These are phyloP conservation scores for Arthroderma uncinatum DNA, from an alignment of 2,329 filamentous ascomycete genomes.

Conservation along the genomic window DNA sequence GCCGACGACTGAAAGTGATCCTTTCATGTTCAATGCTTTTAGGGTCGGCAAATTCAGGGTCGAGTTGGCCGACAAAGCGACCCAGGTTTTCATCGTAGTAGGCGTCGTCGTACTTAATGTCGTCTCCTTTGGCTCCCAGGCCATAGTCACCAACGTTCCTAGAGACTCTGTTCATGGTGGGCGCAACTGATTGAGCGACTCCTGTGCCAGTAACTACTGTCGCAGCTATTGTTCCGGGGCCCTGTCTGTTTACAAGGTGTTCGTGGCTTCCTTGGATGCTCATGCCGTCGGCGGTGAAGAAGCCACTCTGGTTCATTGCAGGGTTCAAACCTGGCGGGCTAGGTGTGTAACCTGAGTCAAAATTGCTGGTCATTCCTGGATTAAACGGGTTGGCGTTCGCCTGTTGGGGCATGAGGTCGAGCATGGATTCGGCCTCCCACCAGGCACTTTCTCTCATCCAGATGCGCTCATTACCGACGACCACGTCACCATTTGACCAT, in stretches of 20 bases:
- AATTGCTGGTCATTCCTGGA: slow-evolving; percentile 45
- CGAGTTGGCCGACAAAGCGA: slow-evolving; percentile 56
- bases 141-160: slow-evolving; percentile 72
- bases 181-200: slow-evolving; percentile 44
- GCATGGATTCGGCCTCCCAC: slow-evolving; percentile 97
- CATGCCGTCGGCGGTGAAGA: slow-evolving; percentile 55
- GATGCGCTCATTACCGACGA: slow-evolving; percentile 78
- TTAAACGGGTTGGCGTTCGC: slow-evolving; percentile 35
- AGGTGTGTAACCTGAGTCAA: slow-evolving; percentile 63
- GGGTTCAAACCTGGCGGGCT: slow-evolving; percentile 43
- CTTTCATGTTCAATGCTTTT: slow-evolving; percentile 64
- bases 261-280: slow-evolving; percentile 60
- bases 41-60: slow-evolving; percentile 65
- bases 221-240: slow-evolving; percentile 37
- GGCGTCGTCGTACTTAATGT: slow-evolving; percentile 54
- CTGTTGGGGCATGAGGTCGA: slow-evolving; percentile 68
- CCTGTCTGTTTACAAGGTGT: slow-evolving; percentile 53
- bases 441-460: slow-evolving; percentile 92
- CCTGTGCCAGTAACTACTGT: slow-evolving; percentile 28
- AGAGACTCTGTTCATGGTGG: slow-evolving; percentile 46
- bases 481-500: slow-evolving; percentile 96
- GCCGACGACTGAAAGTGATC: slow-evolving; percentile 52
- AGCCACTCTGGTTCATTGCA: slow-evolving; percentile 49
- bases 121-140: slow-evolving; percentile 74
- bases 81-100: slow-evolving; percentile 61